Evolutionary conservation across 2,329 filamentous ascomycete species (phyloP), one percentile per base, ranked within the genome.

Genomic region (Rutstroemia sydowiana): DNA sequence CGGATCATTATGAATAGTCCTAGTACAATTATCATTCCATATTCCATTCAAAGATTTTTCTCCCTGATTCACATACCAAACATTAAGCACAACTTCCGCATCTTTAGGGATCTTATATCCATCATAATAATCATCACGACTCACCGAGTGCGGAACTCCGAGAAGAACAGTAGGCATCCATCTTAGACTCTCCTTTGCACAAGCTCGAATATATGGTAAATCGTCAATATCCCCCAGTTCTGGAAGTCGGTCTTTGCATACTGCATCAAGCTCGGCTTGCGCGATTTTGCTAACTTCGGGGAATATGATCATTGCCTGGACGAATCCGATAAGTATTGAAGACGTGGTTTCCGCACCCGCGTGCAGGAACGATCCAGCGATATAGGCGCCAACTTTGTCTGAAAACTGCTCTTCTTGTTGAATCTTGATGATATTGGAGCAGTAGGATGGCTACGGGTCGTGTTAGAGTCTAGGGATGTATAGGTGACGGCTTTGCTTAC

Each of bases 191-290:
- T 78, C 75, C 49, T 75, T 68, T 10, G 77, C 62, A 13, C 75
- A 65, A 37, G 64, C 63, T 48, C 71, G 67, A 23, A 78, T 64
- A 52, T 74, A 75, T 2, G 59, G 65, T 26, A 80, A 63, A 0
- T 64, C 60, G 0, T 66, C 62, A 9, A 69, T 64, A 54, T 81
- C 76, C 2, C 68, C 63, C 50, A 73, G 71, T 0, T 60, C 65
- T 1, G 77, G 76, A 1, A 78, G 63, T 5, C 75, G 64, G 31
- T 66, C 62, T 1, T 74, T 74, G n/a, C 78, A 66, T 1, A 78
- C 70, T 3, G 61, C 58, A 50, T 80, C 75, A 20, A 80, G 61
- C 46, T 73, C 68, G 13, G 61, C 63, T 53, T 72, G 72, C 0
- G 73, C 74, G 53, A 75, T 77, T 20, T 57, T 56, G 54, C 77